A percentile compares a stretch with the other conserved stretches of the same genome.
Conservation (phyloP, 805 yeast genomes). For the Metschnikowia aberdeeniae region DNA sequence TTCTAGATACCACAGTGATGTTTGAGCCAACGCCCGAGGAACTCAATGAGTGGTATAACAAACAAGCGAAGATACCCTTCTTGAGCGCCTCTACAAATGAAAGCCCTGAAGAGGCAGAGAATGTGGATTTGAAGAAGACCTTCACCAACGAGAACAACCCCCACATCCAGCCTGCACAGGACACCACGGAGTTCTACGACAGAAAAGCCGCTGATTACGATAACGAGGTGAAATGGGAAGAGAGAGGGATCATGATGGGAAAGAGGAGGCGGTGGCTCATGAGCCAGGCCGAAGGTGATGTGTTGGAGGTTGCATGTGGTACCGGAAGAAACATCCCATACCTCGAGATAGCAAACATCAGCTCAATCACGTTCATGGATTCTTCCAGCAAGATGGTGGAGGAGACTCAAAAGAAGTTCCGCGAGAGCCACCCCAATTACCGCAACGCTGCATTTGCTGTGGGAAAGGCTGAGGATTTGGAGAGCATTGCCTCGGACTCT, state of each 20-base stretch:
- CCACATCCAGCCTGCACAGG: conserved; percentile 62
- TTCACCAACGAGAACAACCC: conserved; percentile 38
- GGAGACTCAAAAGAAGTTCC: conserved; percentile 68
- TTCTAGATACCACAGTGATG: conserved; percentile 29
- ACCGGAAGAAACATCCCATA: conserved; percentile 90
- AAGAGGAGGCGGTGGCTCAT: conserved; percentile 73
- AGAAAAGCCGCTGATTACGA: conserved; percentile 78
- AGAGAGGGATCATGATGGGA: conserved; percentile 55
- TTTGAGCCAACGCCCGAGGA: conserved; percentile 42
- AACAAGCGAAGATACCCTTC: conserved; percentile 25
- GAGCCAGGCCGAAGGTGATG: conserved; percentile 81
- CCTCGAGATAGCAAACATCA: conserved; percentile 49
- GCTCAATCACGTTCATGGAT: conserved; percentile 81
- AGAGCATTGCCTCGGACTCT: conserved; percentile 45
- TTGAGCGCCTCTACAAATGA: conserved; percentile 24
- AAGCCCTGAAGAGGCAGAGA: conserved; percentile 15
- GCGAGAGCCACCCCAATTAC: conserved; percentile 60
- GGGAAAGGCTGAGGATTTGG: conserved; percentile 82
- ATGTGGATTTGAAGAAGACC: conserved; percentile 1
- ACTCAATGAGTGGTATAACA: conserved; percentile 38
- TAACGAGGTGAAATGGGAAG: conserved; percentile 71
- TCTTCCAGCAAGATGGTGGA: conserved; percentile 85
- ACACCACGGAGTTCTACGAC: conserved; percentile 79
- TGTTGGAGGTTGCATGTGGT: conserved; percentile 91
- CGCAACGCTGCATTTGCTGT: conserved; percentile 80